Percentiles rank a stretch among this genome's conserved stretches.
phyloP scores from a whole-genome alignment of 129 eudicot species.

The Centaurea solstitialis region DNA sequence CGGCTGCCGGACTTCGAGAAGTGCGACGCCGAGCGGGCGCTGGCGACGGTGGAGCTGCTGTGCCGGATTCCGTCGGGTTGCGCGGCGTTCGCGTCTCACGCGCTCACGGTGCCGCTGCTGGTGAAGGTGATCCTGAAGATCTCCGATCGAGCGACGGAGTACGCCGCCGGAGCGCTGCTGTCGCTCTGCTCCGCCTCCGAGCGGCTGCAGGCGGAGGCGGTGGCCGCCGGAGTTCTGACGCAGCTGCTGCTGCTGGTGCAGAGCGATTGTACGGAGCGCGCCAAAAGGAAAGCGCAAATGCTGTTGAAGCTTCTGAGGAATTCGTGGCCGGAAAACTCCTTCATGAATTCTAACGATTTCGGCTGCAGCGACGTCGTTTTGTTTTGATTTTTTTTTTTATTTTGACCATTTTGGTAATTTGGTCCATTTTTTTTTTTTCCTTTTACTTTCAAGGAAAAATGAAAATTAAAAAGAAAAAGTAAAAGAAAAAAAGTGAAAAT shows the following conservation, averaged over 20 bases:
- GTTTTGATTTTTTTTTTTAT: conserved; percentile 33
- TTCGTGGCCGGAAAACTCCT: conserved; percentile 83
- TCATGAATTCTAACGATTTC: conserved; percentile 62
- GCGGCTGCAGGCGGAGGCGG: conserved; percentile 68
- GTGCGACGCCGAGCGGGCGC: conserved; percentile 89
- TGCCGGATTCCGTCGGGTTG: conserved; percentile 81
- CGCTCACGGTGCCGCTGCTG: conserved; percentile 78
- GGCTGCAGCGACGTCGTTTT: conserved; percentile 89
- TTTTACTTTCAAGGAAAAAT: background rate
- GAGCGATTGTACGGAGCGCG: conserved; percentile 92
- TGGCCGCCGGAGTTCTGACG: conserved; percentile 89
- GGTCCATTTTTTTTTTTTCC: conserved; percentile 14
- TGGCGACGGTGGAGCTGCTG: conserved; percentile 85
- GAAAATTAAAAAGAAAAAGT: background rate
- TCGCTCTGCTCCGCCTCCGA: conserved; percentile 75
- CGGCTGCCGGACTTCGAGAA: conserved; percentile 77
- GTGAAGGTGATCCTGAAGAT: conserved; percentile 71
- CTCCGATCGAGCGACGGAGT: conserved; percentile 93
- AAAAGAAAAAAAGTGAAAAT: conserved; percentile 1
- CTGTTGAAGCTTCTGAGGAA: conserved; percentile 73
- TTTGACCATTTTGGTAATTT: conserved; percentile 14
- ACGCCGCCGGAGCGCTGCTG: conserved; percentile 89
- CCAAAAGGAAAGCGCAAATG: conserved; percentile 90
- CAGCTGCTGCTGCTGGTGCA: conserved; percentile 83
- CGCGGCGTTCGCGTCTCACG: conserved; percentile 72